These are phyloP conservation scores for Paraphoma chrysanthemicola DNA, from an alignment of 2,329 filamentous ascomycete species.

Conservation along the genomic window DNA sequence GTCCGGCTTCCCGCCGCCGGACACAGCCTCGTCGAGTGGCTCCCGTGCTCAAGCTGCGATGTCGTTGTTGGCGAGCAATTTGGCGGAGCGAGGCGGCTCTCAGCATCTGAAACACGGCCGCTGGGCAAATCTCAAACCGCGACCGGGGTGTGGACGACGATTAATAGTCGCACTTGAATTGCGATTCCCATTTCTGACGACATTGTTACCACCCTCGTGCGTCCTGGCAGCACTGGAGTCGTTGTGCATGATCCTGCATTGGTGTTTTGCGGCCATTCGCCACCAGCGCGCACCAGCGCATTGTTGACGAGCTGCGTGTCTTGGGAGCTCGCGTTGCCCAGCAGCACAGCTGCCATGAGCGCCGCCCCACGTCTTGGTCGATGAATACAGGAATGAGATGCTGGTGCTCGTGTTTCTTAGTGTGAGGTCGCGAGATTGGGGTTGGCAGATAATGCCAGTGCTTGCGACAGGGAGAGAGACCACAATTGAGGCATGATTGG, in stretches of 20 bases:
- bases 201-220: not conserved
- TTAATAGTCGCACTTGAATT: not conserved
- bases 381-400: not conserved
- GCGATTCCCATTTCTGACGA: not conserved
- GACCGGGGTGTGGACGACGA: not conserved
- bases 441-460: not conserved
- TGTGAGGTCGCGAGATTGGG: not conserved
- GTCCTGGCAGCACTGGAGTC: not conserved
- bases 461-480: too few species aligned
- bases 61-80: slow-evolving; percentile 5
- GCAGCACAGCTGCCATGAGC: not conserved
- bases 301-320: slow-evolving; percentile 3
- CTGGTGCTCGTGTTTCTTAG: not conserved
- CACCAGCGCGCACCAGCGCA: not conserved
- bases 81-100: not conserved
- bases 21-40: slow-evolving; percentile 36
- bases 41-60: not conserved
- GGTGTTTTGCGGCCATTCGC: slow-evolving; percentile 1
- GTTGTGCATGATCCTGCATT: not conserved
- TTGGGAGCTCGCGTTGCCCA: not conserved
- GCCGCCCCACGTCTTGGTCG: not conserved
- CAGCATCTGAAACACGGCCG: slow-evolving; percentile 7
- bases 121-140: not conserved
- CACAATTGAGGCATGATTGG: too few species aligned
- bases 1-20: slow-evolving; percentile 16